Base-by-base conservation (phyloP, 306 rosid genomes). In the Acacia confusa region DNA sequence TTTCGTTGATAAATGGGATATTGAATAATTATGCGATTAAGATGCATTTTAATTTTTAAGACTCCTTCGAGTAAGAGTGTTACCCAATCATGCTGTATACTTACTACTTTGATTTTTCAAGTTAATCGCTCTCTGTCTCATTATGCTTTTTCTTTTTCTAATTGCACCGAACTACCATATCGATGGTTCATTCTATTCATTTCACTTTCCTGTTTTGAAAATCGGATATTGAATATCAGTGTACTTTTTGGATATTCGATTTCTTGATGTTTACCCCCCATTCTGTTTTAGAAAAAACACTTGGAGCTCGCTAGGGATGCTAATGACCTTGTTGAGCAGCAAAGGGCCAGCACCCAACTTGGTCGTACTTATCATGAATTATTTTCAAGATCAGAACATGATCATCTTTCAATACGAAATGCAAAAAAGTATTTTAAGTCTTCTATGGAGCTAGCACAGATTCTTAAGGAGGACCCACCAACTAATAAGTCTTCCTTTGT, bases 311-410 rank as follows among this genome's bases (percentile, higher is more conserved):
- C 98, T 19, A 89, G 85, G 82, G 92, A 95, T 22, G 86, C 87
- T 4, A 9, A 87, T 47, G 92, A 95, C 69, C 83, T 90, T 13
- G 90, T 93, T 47, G 97, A 95, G 87, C 93, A 93, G 88, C 99
- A 93, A 82, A 84, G 96, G 50, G 99, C 98, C 44, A 89, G 83
- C 78, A 95, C 97, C 3, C 99, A 95, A 80, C 91, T 95, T 11
- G 99, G 99, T 64, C 98, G 97, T 75, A 93, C 99, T 55, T 93
- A 93, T 77, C 82, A 87, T 44, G 98, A 92, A 14, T 52, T 91
- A 74, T 89, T 87, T 79, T 48, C 86, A 72, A 86, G 69, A 78
- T 89, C 91, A 0, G 87, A 90, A 0, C 87, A 92, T 28, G 96
- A 95, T 22, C 96, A 93, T 50, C 68, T 65, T 70, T 92, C 92